phyloP scores from a whole-genome alignment of 2,329 filamentous ascomycete species.

The Botrytis cinerea region DNA sequence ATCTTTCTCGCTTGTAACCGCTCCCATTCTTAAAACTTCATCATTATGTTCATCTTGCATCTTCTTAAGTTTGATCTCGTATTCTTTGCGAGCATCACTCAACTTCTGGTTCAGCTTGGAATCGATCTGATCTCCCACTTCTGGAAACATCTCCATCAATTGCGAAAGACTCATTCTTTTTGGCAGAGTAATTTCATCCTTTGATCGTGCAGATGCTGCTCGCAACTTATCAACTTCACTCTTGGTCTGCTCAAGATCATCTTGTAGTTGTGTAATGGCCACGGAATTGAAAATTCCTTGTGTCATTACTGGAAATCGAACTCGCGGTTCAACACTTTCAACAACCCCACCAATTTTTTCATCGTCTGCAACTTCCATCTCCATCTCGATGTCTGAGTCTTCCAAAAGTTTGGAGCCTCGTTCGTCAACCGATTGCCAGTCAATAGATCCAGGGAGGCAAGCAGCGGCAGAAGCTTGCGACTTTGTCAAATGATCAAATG shows the following conservation, averaged over 20 bases:
- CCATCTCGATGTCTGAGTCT: not conserved
- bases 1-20: not conserved
- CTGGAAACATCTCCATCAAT: not conserved
- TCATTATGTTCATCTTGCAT: not conserved
- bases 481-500: slow-evolving; percentile 58
- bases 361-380: not conserved
- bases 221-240: not conserved
- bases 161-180: not conserved
- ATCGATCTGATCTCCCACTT: not conserved
- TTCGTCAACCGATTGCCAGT: not conserved
- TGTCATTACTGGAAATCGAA: slow-evolving; percentile 10
- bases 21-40: not conserved
- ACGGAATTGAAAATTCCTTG: not conserved
- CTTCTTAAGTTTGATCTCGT: not conserved
- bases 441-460: slow-evolving; percentile 56
- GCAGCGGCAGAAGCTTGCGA: slow-evolving; percentile 60
- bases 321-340: not conserved
- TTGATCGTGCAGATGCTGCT: not conserved
- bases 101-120: not conserved
- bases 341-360: not conserved
- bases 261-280: slow-evolving; percentile 10
- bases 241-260: slow-evolving; percentile 17
- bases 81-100: not conserved
- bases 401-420: not conserved
- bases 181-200: not conserved